Evolutionary conservation across 73 alveolate genomes (phyloP).

Genomic region (Tetrahymena borealis): DNA sequence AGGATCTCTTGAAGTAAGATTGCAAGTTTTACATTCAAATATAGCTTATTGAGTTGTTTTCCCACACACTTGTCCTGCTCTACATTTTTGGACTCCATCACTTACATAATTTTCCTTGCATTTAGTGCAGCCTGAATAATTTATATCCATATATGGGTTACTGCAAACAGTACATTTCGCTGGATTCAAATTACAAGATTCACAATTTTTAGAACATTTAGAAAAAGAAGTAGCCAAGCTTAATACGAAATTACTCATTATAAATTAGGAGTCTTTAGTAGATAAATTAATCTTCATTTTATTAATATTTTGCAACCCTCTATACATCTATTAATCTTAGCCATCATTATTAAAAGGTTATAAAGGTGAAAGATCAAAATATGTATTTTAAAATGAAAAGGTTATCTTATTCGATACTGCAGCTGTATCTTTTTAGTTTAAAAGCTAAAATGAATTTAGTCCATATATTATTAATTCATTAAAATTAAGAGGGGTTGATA

Average conservation of each 20-base stretch:
- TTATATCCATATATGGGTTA: background rate
- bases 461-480: background rate
- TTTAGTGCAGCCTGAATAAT: background rate
- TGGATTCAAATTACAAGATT: background rate
- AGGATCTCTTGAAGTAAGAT: background rate
- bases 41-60: background rate
- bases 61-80: background rate
- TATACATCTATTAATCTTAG: background rate
- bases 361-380: background rate
- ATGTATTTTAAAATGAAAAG: background rate
- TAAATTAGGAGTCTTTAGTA: background rate
- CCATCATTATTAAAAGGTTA: background rate
- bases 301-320: background rate
- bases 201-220: background rate
- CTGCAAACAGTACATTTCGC: background rate
- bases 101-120: background rate
- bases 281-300: background rate
- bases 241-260: background rate
- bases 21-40: background rate
- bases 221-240: background rate
- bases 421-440: background rate
- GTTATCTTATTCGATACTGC: background rate
- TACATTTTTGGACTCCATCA: background rate
- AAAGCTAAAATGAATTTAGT: background rate
- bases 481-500: background rate